Evolutionary conservation across 768 basidiomycete species (phyloP), one percentile per base, ranked within the genome.

Genomic region (Tulasnella calospora): DNA sequence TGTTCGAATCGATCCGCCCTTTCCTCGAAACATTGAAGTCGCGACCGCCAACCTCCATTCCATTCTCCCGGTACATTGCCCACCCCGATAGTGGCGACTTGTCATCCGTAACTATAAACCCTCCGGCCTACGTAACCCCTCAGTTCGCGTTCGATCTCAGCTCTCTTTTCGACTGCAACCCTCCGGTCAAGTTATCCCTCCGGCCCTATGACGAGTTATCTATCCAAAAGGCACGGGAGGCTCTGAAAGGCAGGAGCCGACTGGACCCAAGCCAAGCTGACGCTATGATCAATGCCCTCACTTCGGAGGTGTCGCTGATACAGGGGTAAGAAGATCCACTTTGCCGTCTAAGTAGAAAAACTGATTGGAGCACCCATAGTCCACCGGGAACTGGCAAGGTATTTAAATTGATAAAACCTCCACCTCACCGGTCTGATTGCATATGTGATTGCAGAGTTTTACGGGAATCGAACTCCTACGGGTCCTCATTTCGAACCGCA

Each of bases 301-400:
- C 86, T 0, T 83, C 89, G 71, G 91, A 93, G 80, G 82, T 94
- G 0, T 85, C 88, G 0, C 83, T 94, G 71, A 91, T 94, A 51
- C 92, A 94, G 84, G 93, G 93, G 90, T 92, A 75, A 69, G 85
- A 44, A 74, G 5, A 30, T 5, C 36, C 7, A 17, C 38, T 71
- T 9, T 57, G 15, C 38, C 35, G 15, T 44, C 17, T 17, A 13
- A 44, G 44, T 15, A 44, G 44, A 2, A 17, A 44, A 44, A 19
- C 86, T 93, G 0, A 91, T 93, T 80, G 88, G 0, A 82, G 83
- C 0, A 92, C 30, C 36, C 36, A 87, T 90, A 92, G 92, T 61
- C 92, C 92, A 35, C 93, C 92, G 1, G 93, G 92, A 0, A 93
- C 92, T 0, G 93, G 92, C 80, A 93, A 93, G 88, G 91, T 91